Conservation (phyloP, 352 stramenopile genomes). For the Phytophthora boehmeriae region DNA sequence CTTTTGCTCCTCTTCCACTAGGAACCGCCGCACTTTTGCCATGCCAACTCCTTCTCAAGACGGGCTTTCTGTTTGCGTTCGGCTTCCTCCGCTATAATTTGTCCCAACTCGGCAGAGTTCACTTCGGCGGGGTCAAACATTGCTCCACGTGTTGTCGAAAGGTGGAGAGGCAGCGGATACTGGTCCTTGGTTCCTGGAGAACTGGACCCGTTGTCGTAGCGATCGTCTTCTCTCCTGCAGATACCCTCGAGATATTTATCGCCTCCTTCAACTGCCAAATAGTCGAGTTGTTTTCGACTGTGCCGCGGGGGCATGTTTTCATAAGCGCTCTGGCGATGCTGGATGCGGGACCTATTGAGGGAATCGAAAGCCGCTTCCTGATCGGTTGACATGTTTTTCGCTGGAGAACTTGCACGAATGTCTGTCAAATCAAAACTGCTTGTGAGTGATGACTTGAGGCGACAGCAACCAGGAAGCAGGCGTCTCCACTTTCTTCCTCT, state of each 20-base stretch:
- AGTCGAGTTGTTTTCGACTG: conserved; percentile 64
- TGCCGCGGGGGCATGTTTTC: conserved; percentile 35
- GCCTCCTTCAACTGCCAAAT: conserved; percentile 55
- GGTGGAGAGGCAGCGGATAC: conserved; percentile 33
- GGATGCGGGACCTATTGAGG: background rate
- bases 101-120: conserved; percentile 35
- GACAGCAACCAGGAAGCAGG: background rate
- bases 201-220: conserved; percentile 11
- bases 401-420: conserved; percentile 10
- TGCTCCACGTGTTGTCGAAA: conserved; percentile 42
- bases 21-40: conserved; percentile 48
- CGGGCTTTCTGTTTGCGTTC: conserved; percentile 49
- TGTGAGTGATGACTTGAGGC: background rate
- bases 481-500: background rate
- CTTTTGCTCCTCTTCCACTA: conserved; percentile 43
- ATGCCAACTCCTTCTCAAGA: conserved; percentile 44
- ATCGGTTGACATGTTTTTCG: background rate
- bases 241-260: conserved; percentile 66
- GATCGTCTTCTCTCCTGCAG: conserved; percentile 51
- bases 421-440: conserved; percentile 27
- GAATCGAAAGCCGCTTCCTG: background rate
- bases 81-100: conserved; percentile 47
- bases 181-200: conserved; percentile 31
- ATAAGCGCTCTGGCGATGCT: conserved; percentile 20
- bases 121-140: conserved; percentile 57